phyloP scores from a whole-genome alignment of 1,139 yeast species.

The Hemisphaericaspora xylanilytica region DNA sequence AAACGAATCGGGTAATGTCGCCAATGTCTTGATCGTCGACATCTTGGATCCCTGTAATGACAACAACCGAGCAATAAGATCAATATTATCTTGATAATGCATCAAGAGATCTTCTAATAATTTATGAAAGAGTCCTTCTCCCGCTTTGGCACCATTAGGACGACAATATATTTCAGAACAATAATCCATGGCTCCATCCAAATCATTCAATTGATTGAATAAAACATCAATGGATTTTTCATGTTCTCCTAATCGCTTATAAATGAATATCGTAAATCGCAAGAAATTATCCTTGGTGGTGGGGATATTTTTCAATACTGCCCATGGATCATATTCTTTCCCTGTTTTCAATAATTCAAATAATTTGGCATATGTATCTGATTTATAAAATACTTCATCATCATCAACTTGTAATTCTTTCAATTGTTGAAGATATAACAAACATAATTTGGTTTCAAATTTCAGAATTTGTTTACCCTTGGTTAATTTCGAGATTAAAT shows the following conservation, averaged over 20 bases:
- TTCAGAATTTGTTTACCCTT: slow-evolving; percentile 28
- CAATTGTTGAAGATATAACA: slow-evolving; percentile 48
- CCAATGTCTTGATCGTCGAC: slow-evolving; percentile 49
- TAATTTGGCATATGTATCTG: slow-evolving; percentile 32
- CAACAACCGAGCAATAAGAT: slow-evolving; percentile 44
- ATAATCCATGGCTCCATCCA: slow-evolving; percentile 56
- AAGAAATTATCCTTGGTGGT: slow-evolving; percentile 34
- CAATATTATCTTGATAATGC: slow-evolving; percentile 30
- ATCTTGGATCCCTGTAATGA: slow-evolving; percentile 52
- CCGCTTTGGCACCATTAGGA: slow-evolving; percentile 35
- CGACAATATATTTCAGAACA: slow-evolving; percentile 50
- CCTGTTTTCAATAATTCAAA: slow-evolving; percentile 35
- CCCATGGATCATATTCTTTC: slow-evolving; percentile 46
- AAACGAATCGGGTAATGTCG: slow-evolving; percentile 50
- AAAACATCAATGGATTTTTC: slow-evolving; percentile 63
- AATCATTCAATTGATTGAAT: slow-evolving; percentile 57
- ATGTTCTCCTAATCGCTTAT: slow-evolving; percentile 61
- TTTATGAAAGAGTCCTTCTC: slow-evolving; percentile 38
- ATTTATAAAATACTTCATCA: slow-evolving; percentile 15
- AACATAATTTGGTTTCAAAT: slow-evolving; percentile 54
- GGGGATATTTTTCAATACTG: slow-evolving; percentile 39
- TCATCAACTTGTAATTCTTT: slow-evolving; percentile 16
- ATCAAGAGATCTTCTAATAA: slow-evolving; percentile 38
- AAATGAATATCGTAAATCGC: slow-evolving; percentile 55
- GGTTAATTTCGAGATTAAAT: slow-evolving; percentile 41